Percentiles rank a stretch among this genome's conserved stretches.
phyloP scores from a whole-genome alignment of 768 basidiomycete genomes.

The Saitozyma podzolica region DNA sequence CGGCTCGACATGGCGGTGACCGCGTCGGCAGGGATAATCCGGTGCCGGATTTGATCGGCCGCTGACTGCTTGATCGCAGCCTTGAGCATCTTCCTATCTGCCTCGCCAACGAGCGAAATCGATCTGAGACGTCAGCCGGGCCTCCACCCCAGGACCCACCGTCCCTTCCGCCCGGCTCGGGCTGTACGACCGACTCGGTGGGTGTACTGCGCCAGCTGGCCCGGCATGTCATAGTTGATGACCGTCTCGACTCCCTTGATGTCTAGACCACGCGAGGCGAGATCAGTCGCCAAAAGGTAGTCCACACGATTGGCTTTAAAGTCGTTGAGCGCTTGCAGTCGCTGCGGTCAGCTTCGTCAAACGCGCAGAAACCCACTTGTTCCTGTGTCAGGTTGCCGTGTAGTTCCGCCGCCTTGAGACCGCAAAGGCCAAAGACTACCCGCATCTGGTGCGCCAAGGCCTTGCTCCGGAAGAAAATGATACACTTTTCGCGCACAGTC shows the following conservation, averaged over 20 bases:
- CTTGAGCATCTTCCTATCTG: constrained; percentile 94
- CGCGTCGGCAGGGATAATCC: constrained; percentile 75
- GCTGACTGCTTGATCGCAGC: constrained; percentile 85
- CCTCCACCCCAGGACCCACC: constrained; percentile 58
- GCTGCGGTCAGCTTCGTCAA: constrained; percentile 56
- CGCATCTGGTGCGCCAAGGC: constrained; percentile 96
- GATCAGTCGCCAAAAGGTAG: constrained; percentile 92
- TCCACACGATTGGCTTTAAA: constrained; percentile 88
- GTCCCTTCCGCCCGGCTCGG: constrained; percentile 86
- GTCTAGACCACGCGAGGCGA: constrained; percentile 92
- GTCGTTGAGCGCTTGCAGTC: constrained; percentile 76
- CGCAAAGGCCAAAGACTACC: constrained; percentile 75
- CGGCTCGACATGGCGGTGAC: constrained; percentile 70
- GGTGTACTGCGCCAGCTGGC: constrained; percentile 85
- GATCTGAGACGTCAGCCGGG: constrained; percentile 59
- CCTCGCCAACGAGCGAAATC: constrained; percentile 91
- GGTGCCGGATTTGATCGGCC: constrained; percentile 77
- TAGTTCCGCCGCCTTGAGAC: constrained; percentile 81
- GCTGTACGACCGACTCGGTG: constrained; percentile 98
- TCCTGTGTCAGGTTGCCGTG: constrained; percentile 97
- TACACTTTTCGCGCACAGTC: constrained; percentile 77
- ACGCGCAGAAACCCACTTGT: constrained; percentile 63
- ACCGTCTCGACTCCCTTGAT: constrained; percentile 97
- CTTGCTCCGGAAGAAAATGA: constrained; percentile 95
- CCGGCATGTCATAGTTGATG: constrained; percentile 99